Conservation (phyloP, 2,329 filamentous ascomycete species). For the Beauveria medogensis region DNA sequence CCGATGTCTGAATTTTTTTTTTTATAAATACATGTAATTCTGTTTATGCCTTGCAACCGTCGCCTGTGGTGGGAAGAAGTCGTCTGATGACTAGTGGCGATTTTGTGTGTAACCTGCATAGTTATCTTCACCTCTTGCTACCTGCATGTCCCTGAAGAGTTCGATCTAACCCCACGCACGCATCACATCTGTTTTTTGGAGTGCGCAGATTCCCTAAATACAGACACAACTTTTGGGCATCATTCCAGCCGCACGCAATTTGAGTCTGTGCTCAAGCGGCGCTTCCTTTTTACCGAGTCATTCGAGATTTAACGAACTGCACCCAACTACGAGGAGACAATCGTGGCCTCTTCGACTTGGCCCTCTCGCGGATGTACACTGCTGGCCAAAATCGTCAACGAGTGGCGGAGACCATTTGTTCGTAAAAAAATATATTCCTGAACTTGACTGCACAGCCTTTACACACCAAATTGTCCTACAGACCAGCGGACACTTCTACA, state of each 20-base stretch:
- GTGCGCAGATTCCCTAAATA: too few relatives aligned
- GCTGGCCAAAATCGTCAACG: constrained; percentile 13
- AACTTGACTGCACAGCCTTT: constrained; percentile 62
- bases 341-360: constrained; percentile 14
- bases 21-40: rapidly evolving
- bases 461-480: constrained; percentile 62
- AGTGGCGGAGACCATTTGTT: constrained; percentile 14
- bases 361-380: constrained; percentile 13
- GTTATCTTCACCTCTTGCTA: too few relatives aligned
- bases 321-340: constrained; percentile 11
- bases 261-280: constrained; percentile 55
- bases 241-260: constrained; percentile 50
- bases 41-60: too few relatives aligned
- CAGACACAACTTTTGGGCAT: background rate
- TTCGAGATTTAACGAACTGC: constrained; percentile 53
- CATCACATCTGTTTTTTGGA: too few relatives aligned
- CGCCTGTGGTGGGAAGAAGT: too few relatives aligned
- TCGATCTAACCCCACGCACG: too few relatives aligned
- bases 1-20: too few relatives aligned
- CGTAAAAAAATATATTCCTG: constrained; percentile 21
- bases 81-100: too few relatives aligned
- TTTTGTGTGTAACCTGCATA: too few relatives aligned
- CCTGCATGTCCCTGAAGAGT: too few relatives aligned
- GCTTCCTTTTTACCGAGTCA: constrained; percentile 58
- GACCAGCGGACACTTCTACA: constrained; percentile 62